Base-by-base conservation (phyloP, 306 rosid species). In the barrel medic (Medicago truncatula) region DNA sequence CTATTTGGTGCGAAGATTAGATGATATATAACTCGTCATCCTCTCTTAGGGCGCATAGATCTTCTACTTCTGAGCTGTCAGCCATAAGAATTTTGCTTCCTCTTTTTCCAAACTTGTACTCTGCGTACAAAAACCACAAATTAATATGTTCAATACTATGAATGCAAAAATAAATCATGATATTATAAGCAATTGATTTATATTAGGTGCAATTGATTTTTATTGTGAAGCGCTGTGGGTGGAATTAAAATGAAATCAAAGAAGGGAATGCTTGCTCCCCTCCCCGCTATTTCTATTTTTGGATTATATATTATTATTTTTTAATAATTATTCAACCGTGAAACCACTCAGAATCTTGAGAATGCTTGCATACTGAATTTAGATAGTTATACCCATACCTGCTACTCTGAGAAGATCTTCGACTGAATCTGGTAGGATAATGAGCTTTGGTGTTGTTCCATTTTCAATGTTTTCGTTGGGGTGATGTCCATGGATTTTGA, bases 41-140 rank as follows among this genome's bases (percentile, higher is more conserved):
- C 66, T 94, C 96, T 84, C 97, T 82, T 78, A 92, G 76, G 50
- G 83, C 87, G 58, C 76, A 68, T 78, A 95, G 49, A 60, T 89
- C 90, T 78, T 95, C 93, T 47, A 92, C 90, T 83, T 76, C 88
- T 40, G 97, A 86, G 79, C 93, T 87, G 39, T 92, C 93, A 7
- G 84, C 87, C 97, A 90, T 87, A 44, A 88, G 73, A 76, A 92
- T 76, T 47, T 58, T 87, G 89, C 89, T 82, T 82, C 91, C 90
- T 76, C 87, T 76, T 87, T 85, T 84, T 10, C 88, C 92, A 28
- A 92, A 85, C 77, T 82, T 92, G 73, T 74, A 87, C 92, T 88
- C 96, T 94, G 93, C 87, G 56, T 59, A 47, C 64, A 72, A 72
- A 76, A 67, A 57, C 23, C 70, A 68, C 44, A 61, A 74, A 76